Base-by-base conservation (phyloP, 73 alveolate species). In the Paramecium sonneborni region DNA sequence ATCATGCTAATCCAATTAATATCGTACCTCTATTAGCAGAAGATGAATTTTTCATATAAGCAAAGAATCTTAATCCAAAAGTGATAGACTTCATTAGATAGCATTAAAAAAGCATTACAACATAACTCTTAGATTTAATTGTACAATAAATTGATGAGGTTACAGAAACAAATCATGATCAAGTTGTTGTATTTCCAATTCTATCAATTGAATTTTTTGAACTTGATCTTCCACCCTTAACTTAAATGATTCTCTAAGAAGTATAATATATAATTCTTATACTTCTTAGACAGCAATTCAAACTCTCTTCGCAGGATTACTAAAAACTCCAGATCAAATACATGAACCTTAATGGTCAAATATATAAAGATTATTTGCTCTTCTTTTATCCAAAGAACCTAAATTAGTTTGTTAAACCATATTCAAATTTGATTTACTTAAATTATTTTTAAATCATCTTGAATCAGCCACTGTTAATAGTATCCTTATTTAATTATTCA, bases 171-270 rank as follows among this genome's bases (percentile, higher is more conserved):
- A 79, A 79, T 24, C 55, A 41, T 79, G 90, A 79, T 26, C 23
- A 79, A 20, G 69, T 43, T 18, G 56, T 39, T n/a, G 56, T 79
- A 10, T 79, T 43, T 26, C 90, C 90, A 20, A 30, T 79, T 23
- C 52, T 79, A 26, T 24, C 76, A 14, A 41, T 79, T 18, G 90
- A 79, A 23, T 79, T 79, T 79, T 79, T 79, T 79, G 90, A 79
- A 41, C 90, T 79, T 23, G 90, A 79, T 79, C 90, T 79, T 37
- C 76, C 76, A 43, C 76, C 74, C 41, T 24, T 79, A 44, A 79
- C 90, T 23, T 30, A 79, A 41, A 24, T 43, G 46, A 32, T 79
- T 11, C 44, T 79, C 35, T 32, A 62, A 24, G 84, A 62, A 62
- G 84, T 62, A 62, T 30, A 62, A 30, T 62, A 30, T 26, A n/a